These are phyloP conservation scores for Arachis hypogaea DNA, from an alignment of 306 rosid genomes.

Conservation along the genomic window DNA sequence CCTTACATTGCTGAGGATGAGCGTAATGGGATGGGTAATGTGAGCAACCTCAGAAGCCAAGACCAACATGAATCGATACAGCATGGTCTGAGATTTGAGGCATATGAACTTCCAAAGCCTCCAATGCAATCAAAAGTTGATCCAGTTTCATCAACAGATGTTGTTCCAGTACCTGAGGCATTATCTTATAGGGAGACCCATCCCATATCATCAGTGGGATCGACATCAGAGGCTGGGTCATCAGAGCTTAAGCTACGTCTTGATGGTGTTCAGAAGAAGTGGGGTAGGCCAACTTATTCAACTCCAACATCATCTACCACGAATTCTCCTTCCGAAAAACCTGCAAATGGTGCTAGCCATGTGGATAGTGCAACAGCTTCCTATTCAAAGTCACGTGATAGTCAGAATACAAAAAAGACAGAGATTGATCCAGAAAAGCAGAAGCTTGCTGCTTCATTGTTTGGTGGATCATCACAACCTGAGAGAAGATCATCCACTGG, in stretches of 20 bases:
- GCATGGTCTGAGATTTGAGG: slow-evolving; percentile 82
- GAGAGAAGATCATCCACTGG: slow-evolving; percentile 61
- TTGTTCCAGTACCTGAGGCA: slow-evolving; percentile 70
- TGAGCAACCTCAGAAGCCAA: slow-evolving; percentile 56
- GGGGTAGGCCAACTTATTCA: slow-evolving; percentile 76
- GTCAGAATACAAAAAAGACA: slow-evolving; percentile 59
- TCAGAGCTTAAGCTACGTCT: slow-evolving; percentile 71
- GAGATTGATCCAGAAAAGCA: slow-evolving; percentile 77
- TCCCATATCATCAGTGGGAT: slow-evolving; percentile 51
- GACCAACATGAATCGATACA: slow-evolving; percentile 63
- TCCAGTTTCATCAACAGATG: slow-evolving; percentile 60
- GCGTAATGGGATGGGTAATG: slow-evolving; percentile 53
- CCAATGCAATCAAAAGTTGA: slow-evolving; percentile 52
- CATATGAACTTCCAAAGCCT: slow-evolving; percentile 79
- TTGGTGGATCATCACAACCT: slow-evolving; percentile 70
- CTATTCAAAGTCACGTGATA: slow-evolving; percentile 54
- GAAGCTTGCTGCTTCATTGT: slow-evolving; percentile 89
- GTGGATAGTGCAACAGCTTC: slow-evolving; percentile 48
- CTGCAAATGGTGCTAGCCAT: slow-evolving; percentile 60
- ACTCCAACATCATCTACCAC: slow-evolving; percentile 53
- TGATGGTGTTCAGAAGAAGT: slow-evolving; percentile 87
- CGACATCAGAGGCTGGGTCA: slow-evolving; percentile 60
- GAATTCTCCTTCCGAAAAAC: slow-evolving; percentile 56
- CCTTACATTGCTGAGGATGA: slow-evolving; percentile 73
- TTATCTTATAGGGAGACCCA: slow-evolving; percentile 61